Evolutionary conservation across 495 filamentous ascomycete genomes (phyloP), one percentile per base, ranked within the genome.

Genomic region (Hypoxylon trugodes): DNA sequence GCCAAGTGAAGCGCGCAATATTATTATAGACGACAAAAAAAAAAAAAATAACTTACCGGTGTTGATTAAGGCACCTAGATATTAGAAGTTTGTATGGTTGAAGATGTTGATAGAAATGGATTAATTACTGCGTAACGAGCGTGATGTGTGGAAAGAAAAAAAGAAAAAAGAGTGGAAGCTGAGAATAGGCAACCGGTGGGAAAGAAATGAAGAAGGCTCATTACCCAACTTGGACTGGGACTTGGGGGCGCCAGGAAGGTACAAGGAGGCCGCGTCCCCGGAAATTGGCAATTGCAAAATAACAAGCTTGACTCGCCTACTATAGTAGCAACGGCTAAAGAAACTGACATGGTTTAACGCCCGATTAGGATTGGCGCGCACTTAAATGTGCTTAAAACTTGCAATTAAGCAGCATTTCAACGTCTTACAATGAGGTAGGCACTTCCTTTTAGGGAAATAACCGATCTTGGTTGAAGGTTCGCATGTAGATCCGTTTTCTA

Each of bases 51-150:
- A 58, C 63, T 61, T 66, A 66, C 63, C 47, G 32, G 52, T 45
- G 24, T 21, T 16, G 3, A 22, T 26, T 45, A 42, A 33, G n/a
- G n/a, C 56, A 40, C 58, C 47, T 58, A 26, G 30, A 8, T n/a
- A 66, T 66, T 66, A 66, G 57, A 66, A 66, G 30, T 36, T 4
- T 56, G 35, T 61, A 61, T 33, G 46, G 26, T 13, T 51, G 38
- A 66, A 42, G 36, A 6, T 24, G 47, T 35, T 35, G 38, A 53
- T 36, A 61, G 46, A 53, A 58, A 16, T 3, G 52, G 30, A 53
- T 45, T 41, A 22, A 38, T n/a, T n/a, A n/a, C n/a, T n/a, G n/a
- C n/a, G 46, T 53, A 61, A 61, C 16, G 57, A 61, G 35, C 46
- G 63, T 66, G 33, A 10, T 15, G 22, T 38, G 7, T 40, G 43